Evolutionary conservation across 305 asterid species (phyloP).

Genomic region (Fraxinus paxiana): DNA sequence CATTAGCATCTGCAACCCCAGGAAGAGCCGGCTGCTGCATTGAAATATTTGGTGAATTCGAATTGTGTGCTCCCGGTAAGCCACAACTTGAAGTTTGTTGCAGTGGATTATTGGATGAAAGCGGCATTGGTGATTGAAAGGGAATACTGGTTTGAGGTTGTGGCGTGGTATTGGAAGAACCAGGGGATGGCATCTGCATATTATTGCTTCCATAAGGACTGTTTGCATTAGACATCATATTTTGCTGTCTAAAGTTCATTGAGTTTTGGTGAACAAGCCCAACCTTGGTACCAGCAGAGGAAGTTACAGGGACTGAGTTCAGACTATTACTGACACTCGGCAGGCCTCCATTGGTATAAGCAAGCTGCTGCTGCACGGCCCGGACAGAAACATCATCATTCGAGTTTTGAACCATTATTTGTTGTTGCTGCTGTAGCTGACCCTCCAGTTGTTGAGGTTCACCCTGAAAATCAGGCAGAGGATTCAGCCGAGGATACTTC

Average conservation of each 20-base stretch:
- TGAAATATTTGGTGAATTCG: slow-evolving; percentile 53
- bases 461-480: slow-evolving; percentile 22
- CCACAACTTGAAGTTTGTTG: slow-evolving; percentile 41
- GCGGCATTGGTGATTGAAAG: slow-evolving; percentile 51
- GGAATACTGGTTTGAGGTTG: slow-evolving; percentile 51
- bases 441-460: slow-evolving; percentile 26
- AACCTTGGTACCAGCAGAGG: slow-evolving; percentile 22
- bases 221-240: slow-evolving; percentile 35
- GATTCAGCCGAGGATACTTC: slow-evolving; percentile 31
- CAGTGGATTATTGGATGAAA: slow-evolving; percentile 48
- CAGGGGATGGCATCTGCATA: slow-evolving; percentile 60
- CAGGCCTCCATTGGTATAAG: slow-evolving; percentile 23
- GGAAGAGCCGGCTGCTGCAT: slow-evolving; percentile 52
- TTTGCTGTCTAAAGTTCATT: slow-evolving; percentile 57
- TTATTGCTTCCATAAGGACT: slow-evolving; percentile 42
- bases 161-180: slow-evolving; percentile 45
- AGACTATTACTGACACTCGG: slow-evolving; percentile 22
- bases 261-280: slow-evolving; percentile 49
- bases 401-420: slow-evolving; percentile 25
- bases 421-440: slow-evolving; percentile 27
- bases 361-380: slow-evolving; percentile 19
- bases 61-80: slow-evolving; percentile 38
- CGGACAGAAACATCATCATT: slow-evolving; percentile 19
- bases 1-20: slow-evolving; percentile 51
- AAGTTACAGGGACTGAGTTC: slow-evolving; percentile 21